Evolutionary conservation across 139 green algal species (phyloP).

Genomic region (Pleodorina starrii): DNA sequence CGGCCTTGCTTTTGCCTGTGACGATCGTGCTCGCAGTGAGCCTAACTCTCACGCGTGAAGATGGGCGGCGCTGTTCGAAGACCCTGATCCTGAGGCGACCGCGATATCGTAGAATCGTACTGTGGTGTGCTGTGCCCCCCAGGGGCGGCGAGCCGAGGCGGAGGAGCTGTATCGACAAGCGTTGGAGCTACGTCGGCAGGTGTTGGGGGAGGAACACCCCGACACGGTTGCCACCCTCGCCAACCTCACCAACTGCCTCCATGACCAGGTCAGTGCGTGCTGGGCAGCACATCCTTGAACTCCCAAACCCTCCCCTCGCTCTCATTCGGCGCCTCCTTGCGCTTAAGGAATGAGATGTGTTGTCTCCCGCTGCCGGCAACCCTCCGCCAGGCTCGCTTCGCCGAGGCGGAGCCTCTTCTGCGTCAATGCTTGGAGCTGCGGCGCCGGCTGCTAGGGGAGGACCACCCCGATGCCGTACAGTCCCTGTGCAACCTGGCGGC

Average conservation of each 20-base stretch:
- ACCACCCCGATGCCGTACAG: neutral
- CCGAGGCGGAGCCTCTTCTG: neutral
- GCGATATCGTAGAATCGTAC: no score
- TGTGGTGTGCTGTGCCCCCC: neutral
- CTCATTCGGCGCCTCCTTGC: no score
- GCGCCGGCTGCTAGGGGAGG: neutral
- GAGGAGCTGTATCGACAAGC: neutral
- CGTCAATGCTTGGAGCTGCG: neutral
- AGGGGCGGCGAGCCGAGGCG: neutral
- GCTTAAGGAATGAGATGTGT: no score
- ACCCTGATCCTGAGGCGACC: no score
- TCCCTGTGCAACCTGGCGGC: neutral
- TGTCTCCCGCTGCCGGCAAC: no score
- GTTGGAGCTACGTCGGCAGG: neutral
- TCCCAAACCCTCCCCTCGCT: no score
- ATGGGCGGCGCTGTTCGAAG: no score
- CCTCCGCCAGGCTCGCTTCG: neutral
- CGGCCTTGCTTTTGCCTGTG: no score
- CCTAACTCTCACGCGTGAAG: no score
- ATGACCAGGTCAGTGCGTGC: no score
- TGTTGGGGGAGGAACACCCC: constrained; percentile 26
- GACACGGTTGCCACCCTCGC: neutral
- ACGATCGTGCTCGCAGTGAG: no score
- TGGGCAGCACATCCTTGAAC: no score
- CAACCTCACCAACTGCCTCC: neutral